Evolutionary conservation across 108 stramenopile species (phyloP).

Genomic region (Cyclotella distinguenda): DNA sequence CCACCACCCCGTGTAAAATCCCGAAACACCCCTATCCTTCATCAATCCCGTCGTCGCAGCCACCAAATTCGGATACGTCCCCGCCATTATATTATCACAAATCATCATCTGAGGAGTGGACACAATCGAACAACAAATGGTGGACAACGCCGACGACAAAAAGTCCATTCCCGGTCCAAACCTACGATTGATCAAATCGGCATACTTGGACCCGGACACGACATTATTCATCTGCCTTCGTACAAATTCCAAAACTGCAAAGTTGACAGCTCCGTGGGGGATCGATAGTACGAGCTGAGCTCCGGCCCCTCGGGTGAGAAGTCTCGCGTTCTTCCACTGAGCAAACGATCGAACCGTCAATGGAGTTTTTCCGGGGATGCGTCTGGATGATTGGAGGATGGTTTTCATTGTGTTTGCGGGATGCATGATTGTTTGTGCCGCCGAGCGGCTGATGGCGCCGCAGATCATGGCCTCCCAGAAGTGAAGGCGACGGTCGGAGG

Average conservation of each 20-base stretch:
- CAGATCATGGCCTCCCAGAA: conserved; percentile 91
- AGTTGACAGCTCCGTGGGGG: conserved; percentile 96
- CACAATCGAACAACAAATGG: conserved; percentile 89
- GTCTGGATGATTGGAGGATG: conserved; percentile 77
- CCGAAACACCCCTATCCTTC: conserved; percentile 65
- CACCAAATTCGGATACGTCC: conserved; percentile 83
- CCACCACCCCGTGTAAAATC: conserved; percentile 97
- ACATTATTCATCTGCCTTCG: conserved; percentile 59
- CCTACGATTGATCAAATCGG: conserved; percentile 31
- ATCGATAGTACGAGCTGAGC: conserved; percentile 93
- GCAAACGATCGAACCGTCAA: conserved; percentile 53
- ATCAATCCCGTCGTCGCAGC: conserved; percentile 63
- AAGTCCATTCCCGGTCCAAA: conserved; percentile 92
- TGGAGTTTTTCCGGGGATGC: conserved; percentile 33
- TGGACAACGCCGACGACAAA: conserved; percentile 85
- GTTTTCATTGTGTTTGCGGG: conserved; percentile 96
- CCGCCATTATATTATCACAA: conserved; percentile 94
- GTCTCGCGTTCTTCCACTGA: conserved; percentile 55
- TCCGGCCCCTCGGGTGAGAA: conserved; percentile 88
- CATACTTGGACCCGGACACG: conserved; percentile 48
- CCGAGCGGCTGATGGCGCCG: conserved; percentile 79
- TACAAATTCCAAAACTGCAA: conserved; percentile 91
- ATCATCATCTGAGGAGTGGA: conserved; percentile 97
- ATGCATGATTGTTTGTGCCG: conserved; percentile 88
- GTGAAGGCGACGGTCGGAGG: conserved; percentile 42